Evolutionary conservation across 2,329 filamentous ascomycete genomes (phyloP).

Genomic region (Cryphonectria carpinicola): DNA sequence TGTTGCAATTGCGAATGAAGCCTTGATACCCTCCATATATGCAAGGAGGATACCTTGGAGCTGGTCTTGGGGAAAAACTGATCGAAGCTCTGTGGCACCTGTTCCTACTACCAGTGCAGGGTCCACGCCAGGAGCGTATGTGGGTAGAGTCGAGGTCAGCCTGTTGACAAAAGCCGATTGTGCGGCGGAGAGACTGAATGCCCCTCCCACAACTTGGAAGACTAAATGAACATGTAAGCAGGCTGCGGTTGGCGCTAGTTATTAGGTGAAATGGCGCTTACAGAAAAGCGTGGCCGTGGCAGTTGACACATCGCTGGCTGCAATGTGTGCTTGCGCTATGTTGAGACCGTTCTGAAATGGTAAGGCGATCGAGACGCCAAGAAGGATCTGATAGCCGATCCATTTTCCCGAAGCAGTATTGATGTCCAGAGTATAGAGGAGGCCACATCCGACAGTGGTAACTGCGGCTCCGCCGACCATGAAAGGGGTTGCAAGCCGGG

Average conservation of each 20-base stretch:
- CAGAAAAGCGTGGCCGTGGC: slow-evolving; percentile 44
- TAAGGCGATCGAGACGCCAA: slow-evolving; percentile 11
- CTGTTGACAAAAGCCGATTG: slow-evolving; percentile 2
- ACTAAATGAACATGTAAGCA: background rate
- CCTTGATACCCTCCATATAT: slow-evolving; percentile 12
- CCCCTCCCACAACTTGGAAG: slow-evolving; percentile 2
- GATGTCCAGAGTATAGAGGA: slow-evolving; percentile 39
- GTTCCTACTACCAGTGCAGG: slow-evolving; percentile 2
- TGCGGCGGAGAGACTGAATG: background rate
- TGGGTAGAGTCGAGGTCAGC: background rate
- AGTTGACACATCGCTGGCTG: slow-evolving; percentile 41
- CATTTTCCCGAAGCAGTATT: slow-evolving; percentile 38
- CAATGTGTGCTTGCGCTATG: slow-evolving; percentile 35
- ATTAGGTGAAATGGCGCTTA: background rate
- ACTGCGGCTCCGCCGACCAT: slow-evolving; percentile 43
- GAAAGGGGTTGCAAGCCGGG: slow-evolving; percentile 34
- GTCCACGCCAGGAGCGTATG: background rate
- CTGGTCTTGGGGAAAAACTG: background rate
- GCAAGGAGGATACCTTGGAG: slow-evolving; percentile 1
- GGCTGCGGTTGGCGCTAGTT: slow-evolving; percentile 28
- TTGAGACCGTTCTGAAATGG: background rate
- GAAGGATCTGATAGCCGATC: slow-evolving; percentile 41
- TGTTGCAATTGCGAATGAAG: background rate
- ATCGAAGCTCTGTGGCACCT: slow-evolving; percentile 4
- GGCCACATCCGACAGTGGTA: slow-evolving; percentile 38